These are phyloP conservation scores for Xylaria acuta DNA, from an alignment of 495 filamentous ascomycete species.

Conservation along the genomic window DNA sequence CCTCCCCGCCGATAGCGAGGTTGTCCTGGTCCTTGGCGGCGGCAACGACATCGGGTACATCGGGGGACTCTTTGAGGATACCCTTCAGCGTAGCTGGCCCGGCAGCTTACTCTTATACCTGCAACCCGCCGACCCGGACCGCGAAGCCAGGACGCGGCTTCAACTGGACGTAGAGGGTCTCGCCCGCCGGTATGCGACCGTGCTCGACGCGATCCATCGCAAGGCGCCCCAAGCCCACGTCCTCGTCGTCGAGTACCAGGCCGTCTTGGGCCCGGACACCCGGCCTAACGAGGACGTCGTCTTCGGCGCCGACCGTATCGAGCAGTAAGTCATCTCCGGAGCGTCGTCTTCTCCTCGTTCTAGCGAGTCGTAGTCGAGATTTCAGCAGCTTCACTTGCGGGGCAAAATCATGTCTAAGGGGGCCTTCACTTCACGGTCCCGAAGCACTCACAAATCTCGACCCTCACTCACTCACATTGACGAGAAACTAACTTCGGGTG, in stretches of 20 bases:
- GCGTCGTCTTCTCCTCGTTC: not conserved
- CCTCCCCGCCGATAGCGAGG: slow-evolving; percentile 45
- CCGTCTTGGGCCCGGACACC: slow-evolving; percentile 47
- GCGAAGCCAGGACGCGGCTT: slow-evolving; percentile 11
- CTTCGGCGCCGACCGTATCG: slow-evolving; percentile 44
- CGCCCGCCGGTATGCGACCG: slow-evolving; percentile 38
- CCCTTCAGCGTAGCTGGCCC: slow-evolving; percentile 30
- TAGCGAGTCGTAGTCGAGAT: no score
- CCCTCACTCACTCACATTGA: not conserved
- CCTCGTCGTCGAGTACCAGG: slow-evolving; percentile 53
- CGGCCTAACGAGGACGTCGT: slow-evolving; percentile 41
- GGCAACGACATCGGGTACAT: slow-evolving; percentile 57
- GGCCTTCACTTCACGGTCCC: not conserved
- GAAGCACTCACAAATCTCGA: not conserved
- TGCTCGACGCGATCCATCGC: slow-evolving; percentile 48
- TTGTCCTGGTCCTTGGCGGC: slow-evolving; percentile 51
- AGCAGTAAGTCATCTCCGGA: slow-evolving; percentile 26
- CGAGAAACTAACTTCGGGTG: slow-evolving; percentile 2
- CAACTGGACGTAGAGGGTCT: slow-evolving; percentile 36
- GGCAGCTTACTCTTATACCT: slow-evolving; percentile 28
- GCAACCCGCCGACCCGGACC: slow-evolving; percentile 27
- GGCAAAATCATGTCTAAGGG: not conserved
- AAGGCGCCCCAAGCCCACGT: slow-evolving; percentile 45
- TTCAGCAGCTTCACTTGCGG: not conserved
- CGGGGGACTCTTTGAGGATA: slow-evolving; percentile 47